Conservation (phyloP, 2,329 filamentous ascomycete species). For the Leptodontidium sp. region DNA sequence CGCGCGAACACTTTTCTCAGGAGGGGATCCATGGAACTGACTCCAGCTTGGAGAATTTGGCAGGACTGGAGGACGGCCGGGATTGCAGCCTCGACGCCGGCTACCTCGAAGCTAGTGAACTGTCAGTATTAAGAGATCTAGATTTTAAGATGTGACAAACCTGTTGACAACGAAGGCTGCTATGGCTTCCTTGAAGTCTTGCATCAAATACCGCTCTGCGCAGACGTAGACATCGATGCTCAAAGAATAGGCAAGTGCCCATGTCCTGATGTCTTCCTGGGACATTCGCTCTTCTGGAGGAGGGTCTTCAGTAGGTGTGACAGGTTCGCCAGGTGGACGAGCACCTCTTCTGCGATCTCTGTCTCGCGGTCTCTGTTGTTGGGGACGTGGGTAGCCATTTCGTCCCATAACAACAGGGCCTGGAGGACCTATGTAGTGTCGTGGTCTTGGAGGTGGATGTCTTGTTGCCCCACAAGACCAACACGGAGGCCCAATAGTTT, state of each 20-base stretch:
- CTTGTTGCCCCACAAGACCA: conserved; percentile 52
- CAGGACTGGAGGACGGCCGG: conserved; percentile 53
- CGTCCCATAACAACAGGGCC: conserved; percentile 33
- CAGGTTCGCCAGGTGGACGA: conserved; percentile 30
- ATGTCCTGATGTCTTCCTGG: conserved; percentile 56
- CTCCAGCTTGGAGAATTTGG: conserved; percentile 52
- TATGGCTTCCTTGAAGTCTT: conserved; percentile 54
- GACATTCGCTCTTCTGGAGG: conserved; percentile 45
- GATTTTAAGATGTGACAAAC: conserved; percentile 10
- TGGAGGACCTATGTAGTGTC: conserved; percentile 33
- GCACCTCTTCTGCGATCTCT: conserved; percentile 35
- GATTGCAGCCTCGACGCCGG: conserved; percentile 42
- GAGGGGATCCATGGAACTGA: conserved; percentile 54
- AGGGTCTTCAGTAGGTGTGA: conserved; percentile 32
- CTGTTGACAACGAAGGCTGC: conserved; percentile 54
- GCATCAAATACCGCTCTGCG: conserved; percentile 57
- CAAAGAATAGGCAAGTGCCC: conserved; percentile 56
- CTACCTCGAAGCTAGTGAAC: conserved; percentile 44
- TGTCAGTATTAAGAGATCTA: background rate
- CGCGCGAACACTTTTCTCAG: conserved; percentile 59
- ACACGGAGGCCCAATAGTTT: conserved; percentile 49
- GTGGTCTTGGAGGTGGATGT: conserved; percentile 42
- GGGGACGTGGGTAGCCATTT: conserved; percentile 32
- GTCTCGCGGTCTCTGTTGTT: conserved; percentile 30
- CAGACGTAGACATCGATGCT: conserved; percentile 59